phyloP scores from a whole-genome alignment of 2,329 filamentous ascomycete genomes.

The Sclerotinia spermophila region DNA sequence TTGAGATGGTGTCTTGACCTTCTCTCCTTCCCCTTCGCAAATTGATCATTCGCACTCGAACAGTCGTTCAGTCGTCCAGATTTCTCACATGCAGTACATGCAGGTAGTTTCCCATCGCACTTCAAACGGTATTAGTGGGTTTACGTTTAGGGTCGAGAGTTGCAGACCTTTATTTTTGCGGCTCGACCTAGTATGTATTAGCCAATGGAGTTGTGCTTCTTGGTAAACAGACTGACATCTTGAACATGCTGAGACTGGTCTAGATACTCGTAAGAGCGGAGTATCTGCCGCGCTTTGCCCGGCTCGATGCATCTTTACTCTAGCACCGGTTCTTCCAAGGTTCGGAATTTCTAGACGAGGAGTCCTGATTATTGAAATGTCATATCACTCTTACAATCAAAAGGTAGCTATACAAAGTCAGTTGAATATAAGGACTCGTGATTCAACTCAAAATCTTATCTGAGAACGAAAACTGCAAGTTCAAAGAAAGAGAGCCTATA shows the following conservation, averaged over 20 bases:
- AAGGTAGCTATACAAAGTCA: neutral
- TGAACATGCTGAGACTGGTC: conserved; percentile 76
- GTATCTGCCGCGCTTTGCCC: conserved; percentile 37
- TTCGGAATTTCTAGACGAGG: neutral
- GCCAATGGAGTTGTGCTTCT: neutral
- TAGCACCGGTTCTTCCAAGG: neutral
- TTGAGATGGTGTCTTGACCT: conserved; percentile 52
- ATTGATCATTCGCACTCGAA: conserved; percentile 92
- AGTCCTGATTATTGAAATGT: neutral
- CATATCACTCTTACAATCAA: neutral
- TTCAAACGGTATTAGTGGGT: conserved; percentile 37
- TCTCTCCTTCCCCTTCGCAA: conserved; percentile 89
- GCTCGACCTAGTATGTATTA: conserved; percentile 56
- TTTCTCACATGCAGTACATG: conserved; percentile 92
- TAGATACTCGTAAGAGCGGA: conserved; percentile 67
- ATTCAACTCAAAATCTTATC: neutral
- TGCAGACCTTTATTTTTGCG: conserved; percentile 79
- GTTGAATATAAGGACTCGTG: neutral
- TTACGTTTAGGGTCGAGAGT: neutral
- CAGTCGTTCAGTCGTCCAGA: conserved; percentile 83
- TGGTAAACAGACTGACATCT: conserved; percentile 51
- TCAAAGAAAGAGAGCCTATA: neutral
- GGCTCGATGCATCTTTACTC: conserved; percentile 25
- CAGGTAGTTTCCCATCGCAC: conserved; percentile 94
- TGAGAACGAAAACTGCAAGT: neutral